Base-by-base conservation (phyloP, 306 rosid species). In the Ammopiptanthus mongolicus region DNA sequence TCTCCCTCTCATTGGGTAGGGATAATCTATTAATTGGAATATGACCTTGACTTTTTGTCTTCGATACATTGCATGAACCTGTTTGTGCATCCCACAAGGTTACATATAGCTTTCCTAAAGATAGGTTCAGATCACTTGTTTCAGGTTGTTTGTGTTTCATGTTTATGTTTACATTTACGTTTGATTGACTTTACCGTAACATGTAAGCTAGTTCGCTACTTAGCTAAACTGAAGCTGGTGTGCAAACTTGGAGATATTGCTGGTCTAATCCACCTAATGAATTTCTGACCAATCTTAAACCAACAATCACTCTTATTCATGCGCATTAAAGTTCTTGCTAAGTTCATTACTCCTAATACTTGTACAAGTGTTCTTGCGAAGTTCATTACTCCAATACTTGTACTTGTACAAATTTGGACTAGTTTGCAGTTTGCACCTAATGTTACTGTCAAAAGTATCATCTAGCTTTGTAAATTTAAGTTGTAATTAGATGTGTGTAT, bases 41-140 rank as follows among this genome's bases (percentile, higher is more conserved):
- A 61, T 61, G n/a, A 46, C 61, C 31, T 60, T 31, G 46, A 58
- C 23, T 77, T 77, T 77, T 67, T 15, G 14, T 56, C 18, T 31
- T 41, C 4, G 22, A 39, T 73, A 39, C 72, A 39, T 36, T 44
- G 25, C 46, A 39, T 57, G 34, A 67, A 46, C 75, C 57, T 67
- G 65, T 23, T 61, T 61, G 50, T 42, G 18, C 66, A 28, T 39
- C 51, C 39, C 73, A 51, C 52, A 63, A 48, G 42, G 36, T 52
- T 25, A n/a, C 51, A 9, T 21, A n/a, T 14, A 47, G 36, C 9
- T 59, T 33, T n/a, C 50, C 10, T 47, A 6, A 17, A 19, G 48
- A 73, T 46, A 17, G 2, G 51, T 31, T 21, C 75, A 67, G 14
- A 25, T 18, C 51, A 25, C 22, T 3, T 19, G n/a, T n/a, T n/a